Evolutionary conservation across 805 yeast species (phyloP).

Genomic region (Teunomyces lycoperdinae): DNA sequence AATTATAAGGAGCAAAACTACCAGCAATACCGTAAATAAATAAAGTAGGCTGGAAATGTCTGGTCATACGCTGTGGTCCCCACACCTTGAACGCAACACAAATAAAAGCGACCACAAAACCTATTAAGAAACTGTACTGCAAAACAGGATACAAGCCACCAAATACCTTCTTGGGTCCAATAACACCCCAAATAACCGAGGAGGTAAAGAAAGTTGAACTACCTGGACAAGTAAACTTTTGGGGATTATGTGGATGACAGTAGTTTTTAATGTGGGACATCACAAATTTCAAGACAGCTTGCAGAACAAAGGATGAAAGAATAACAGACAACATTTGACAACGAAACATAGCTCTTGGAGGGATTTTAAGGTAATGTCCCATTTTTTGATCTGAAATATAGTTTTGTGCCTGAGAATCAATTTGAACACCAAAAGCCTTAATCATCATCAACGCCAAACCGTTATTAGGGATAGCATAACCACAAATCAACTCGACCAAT

Average conservation of each 20-base stretch:
- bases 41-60: constrained; percentile 30
- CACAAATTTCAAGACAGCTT: constrained; percentile 28
- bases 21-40: constrained; percentile 26
- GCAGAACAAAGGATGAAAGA: constrained; percentile 21
- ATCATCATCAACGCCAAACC: constrained; percentile 19
- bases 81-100: constrained; percentile 11
- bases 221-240: constrained; percentile 40
- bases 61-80: constrained; percentile 14
- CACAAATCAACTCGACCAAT: constrained; percentile 17
- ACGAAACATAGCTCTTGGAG: constrained; percentile 19
- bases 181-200: constrained; percentile 61
- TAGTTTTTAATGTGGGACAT: constrained; percentile 28
- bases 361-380: constrained; percentile 21
- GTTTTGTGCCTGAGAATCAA: constrained; percentile 28
- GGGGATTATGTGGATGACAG: constrained; percentile 42
- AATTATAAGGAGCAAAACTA: constrained; percentile 28
- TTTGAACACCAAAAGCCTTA: constrained; percentile 23
- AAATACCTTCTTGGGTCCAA: constrained; percentile 44
- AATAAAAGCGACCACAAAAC: constrained; percentile 24
- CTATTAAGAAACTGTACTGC: constrained; percentile 31
- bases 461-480: constrained; percentile 25
- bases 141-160: constrained; percentile 28
- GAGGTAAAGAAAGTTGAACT: constrained; percentile 45
- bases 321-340: constrained; percentile 25
- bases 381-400: constrained; percentile 36